Base-by-base conservation (phyloP, 257 asterid genomes). In the Solanum stenotomum region DNA sequence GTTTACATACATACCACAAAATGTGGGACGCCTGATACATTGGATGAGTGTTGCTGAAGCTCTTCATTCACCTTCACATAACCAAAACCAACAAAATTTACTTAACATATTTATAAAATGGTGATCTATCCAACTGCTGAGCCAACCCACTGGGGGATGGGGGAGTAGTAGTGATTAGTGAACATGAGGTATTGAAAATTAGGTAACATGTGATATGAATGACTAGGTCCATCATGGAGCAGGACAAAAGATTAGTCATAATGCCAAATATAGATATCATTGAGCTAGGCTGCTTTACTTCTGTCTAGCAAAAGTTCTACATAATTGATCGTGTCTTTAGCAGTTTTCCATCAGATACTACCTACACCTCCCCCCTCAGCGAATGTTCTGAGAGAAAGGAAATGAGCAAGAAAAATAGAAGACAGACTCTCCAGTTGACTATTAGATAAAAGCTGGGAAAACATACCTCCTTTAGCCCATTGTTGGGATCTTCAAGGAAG, bases 401-500 rank as follows among this genome's bases (percentile, higher is more conserved):
- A 44, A 44, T 27, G 25, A 44, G 85, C 85, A 79, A 79, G 65
- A 18, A 42, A 79, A 42, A 42, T 5, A 79, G 65, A 10, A 4
- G 70, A 49, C 44, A 81, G 42, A 18, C 68, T 46, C 68, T 10
- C 70, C 29, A 31, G 70, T 46, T 81, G 42, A 18, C 42, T 10
- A 3, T 49, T 49, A 34, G 49, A 86, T n/a, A 86, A 42, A 83
- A 33, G 67, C 68, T 37, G 52, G 7, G 86, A 25, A 72, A 61
- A 38, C 22, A 7, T 93, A 97, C 99, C 98, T 97, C 98, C 81
- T 94, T 92, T 31, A 92, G 85, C 34, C 99, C 99, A 83, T 94
- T 97, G 90, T 90, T 93, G 29, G 99, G 96, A 92, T 97, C 92
- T 25, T 91, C 95, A 74, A 97, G 98, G 92, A 94, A 96, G 92